Conservation (phyloP, 768 basidiomycete genomes). For the Hemileccinum impolitum region DNA sequence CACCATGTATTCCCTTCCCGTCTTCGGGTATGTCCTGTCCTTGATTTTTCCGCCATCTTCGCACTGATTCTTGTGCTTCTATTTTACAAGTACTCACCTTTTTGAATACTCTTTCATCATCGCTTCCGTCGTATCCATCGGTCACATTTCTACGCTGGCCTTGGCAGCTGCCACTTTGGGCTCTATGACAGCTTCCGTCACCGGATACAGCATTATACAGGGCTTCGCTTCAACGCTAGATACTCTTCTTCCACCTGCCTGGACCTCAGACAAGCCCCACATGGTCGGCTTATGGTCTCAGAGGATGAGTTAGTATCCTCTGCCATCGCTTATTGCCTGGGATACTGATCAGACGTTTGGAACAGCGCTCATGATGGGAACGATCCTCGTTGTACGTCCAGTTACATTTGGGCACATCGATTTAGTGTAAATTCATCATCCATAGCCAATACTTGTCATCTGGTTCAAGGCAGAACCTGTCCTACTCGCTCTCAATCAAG, state of each 20-base stretch:
- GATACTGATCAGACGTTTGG: constrained; percentile 7
- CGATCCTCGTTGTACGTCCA: constrained; percentile 54
- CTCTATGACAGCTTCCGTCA: constrained; percentile 68
- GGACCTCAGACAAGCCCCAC: constrained; percentile 83
- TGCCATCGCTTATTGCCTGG: background rate
- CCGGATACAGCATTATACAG: constrained; percentile 62
- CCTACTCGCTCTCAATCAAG: constrained; percentile 72
- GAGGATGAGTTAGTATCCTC: constrained; percentile 63
- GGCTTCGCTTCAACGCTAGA: constrained; percentile 86
- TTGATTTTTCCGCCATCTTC: background rate
- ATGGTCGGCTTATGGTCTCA: constrained; percentile 90
- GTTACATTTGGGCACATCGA: background rate
- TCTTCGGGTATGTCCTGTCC: constrained; percentile 57
- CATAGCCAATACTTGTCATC: constrained; percentile 53
- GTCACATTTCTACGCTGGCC: constrained; percentile 86
- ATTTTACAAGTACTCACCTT: constrained; percentile 56
- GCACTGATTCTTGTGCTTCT: background rate
- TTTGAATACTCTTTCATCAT: constrained; percentile 86
- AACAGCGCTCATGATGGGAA: constrained; percentile 59
- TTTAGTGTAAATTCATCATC: background rate
- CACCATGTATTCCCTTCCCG: constrained; percentile 62
- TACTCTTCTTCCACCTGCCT: constrained; percentile 90
- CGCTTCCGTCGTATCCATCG: constrained; percentile 81
- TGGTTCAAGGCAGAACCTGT: constrained; percentile 86
- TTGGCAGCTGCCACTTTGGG: constrained; percentile 80